phyloP scores from a whole-genome alignment of 345 rosid genomes.

The Syzygium grande region DNA sequence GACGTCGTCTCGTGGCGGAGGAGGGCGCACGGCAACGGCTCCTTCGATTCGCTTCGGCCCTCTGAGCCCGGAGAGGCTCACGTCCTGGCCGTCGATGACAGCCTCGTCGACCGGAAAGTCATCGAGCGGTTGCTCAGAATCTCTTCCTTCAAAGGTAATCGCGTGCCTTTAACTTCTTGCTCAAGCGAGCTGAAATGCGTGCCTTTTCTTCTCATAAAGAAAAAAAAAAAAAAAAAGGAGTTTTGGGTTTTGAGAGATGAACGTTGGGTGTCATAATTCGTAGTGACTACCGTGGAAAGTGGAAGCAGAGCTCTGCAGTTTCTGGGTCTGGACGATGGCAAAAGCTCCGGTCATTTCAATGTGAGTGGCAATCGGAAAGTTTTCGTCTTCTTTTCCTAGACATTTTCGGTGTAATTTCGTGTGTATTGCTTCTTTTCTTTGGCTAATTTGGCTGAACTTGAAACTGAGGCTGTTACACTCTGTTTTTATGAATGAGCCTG shows the following conservation, averaged over 20 bases:
- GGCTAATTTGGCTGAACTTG: not conserved
- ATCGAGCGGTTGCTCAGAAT: slow-evolving; percentile 17
- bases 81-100: slow-evolving; percentile 25
- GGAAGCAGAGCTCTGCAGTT: slow-evolving; percentile 80
- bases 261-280: not conserved
- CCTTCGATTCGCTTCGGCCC: not conserved
- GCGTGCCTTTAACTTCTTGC: not conserved
- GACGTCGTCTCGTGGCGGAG: not conserved
- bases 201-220: not conserved
- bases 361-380: not conserved
- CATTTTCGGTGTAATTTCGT: not conserved
- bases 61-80: slow-evolving; percentile 1
- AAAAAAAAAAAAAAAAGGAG: not conserved
- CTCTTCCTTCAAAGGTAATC: slow-evolving; percentile 14
- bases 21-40: not conserved
- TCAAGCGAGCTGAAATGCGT: not conserved
- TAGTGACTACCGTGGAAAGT: slow-evolving; percentile 91
- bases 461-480: not conserved
- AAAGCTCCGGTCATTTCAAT: slow-evolving; percentile 6
- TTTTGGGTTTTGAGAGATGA: not conserved
- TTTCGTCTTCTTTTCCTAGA: not conserved
- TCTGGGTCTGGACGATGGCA: slow-evolving; percentile 68
- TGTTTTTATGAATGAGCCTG: not conserved
- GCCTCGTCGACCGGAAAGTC: slow-evolving; percentile 20
- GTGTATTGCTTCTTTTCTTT: not conserved